Conservation (phyloP, 306 rosid genomes). For the Malus asiatica region DNA sequence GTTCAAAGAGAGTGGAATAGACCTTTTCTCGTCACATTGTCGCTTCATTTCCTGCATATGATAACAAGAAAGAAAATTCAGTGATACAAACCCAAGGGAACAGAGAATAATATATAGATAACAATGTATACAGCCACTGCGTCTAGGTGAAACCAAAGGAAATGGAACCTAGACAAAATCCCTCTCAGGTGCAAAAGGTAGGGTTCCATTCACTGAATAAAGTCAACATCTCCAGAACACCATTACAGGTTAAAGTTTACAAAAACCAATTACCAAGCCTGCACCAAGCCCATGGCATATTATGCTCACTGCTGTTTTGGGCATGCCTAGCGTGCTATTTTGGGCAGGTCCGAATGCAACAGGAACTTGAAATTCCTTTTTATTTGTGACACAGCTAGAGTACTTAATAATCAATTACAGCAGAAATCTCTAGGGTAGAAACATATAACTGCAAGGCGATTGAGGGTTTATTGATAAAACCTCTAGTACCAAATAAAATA, state of each 20-base stretch:
- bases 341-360: background rate
- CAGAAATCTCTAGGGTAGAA: background rate
- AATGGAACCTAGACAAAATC: background rate
- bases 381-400: background rate
- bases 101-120: background rate
- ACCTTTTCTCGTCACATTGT: slow-evolving; percentile 88
- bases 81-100: slow-evolving; percentile 7
- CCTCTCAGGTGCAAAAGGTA: background rate
- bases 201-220: background rate
- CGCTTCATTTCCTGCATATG: slow-evolving; percentile 85
- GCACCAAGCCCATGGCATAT: background rate
- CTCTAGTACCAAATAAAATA: background rate
- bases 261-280: background rate
- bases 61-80: slow-evolving; percentile 21
- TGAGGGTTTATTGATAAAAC: background rate
- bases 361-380: background rate
- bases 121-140: slow-evolving; percentile 1
- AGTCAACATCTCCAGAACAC: background rate
- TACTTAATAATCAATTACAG: background rate
- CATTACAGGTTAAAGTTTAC: background rate
- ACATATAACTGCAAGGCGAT: background rate
- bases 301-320: background rate
- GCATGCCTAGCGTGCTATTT: background rate
- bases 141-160: background rate
- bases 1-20: background rate